Evolutionary conservation across 1,139 yeast genomes (phyloP).

Genomic region (Neolecta irregularis): DNA sequence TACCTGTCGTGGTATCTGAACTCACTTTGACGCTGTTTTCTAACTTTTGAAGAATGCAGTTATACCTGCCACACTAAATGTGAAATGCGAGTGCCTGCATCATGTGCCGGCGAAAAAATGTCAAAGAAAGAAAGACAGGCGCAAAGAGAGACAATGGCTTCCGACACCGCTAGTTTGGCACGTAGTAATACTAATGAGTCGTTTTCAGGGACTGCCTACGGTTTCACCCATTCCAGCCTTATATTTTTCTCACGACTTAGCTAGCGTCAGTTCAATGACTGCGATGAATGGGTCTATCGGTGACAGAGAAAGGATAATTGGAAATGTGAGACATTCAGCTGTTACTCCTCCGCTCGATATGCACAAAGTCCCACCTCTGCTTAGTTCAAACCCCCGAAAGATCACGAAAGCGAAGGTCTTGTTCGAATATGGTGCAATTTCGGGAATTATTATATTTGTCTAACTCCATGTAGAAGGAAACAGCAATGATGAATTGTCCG

Average conservation of each 20-base stretch:
- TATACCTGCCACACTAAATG: constrained; percentile 19
- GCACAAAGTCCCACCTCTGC: neutral
- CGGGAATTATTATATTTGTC: neutral
- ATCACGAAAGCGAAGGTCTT: constrained; percentile 4
- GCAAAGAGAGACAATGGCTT: constrained; percentile 10
- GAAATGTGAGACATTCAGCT: too few relatives aligned
- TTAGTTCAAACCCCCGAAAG: constrained; percentile 1
- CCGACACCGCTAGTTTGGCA: constrained; percentile 7
- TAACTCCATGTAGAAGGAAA: constrained; percentile 28
- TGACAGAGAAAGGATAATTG: too few relatives aligned
- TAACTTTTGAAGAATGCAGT: constrained; percentile 14
- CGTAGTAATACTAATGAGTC: too few relatives aligned
- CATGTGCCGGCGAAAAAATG: constrained; percentile 15
- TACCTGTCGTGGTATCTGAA: constrained; percentile 13
- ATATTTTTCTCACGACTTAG: too few relatives aligned
- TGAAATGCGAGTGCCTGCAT: constrained; percentile 19
- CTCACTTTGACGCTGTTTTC: neutral
- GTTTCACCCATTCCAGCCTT: too few relatives aligned
- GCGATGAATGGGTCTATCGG: too few relatives aligned
- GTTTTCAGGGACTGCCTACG: too few relatives aligned
- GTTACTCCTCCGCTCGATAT: too few relatives aligned
- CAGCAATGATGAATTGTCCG: constrained; percentile 60
- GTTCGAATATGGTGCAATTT: constrained; percentile 1
- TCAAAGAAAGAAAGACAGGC: constrained; percentile 9
- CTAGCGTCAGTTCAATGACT: too few relatives aligned